Conservation (phyloP, 306 rosid species). For the Medicago ruthenica region DNA sequence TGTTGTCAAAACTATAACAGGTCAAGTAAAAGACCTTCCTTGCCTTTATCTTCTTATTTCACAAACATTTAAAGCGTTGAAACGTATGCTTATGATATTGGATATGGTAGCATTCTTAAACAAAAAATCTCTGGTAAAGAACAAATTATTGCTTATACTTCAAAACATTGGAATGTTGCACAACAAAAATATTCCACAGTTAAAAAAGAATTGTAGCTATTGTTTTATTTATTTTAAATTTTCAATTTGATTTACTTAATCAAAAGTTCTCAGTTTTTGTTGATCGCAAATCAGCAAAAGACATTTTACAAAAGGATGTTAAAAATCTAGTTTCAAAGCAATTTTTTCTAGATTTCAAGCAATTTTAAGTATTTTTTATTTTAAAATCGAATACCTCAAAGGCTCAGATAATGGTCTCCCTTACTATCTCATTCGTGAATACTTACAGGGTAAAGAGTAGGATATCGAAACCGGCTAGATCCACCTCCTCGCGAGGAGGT, state of each 20-base stretch:
- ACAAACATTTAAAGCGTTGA: not conserved
- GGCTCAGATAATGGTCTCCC: no score
- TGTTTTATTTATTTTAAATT: slow-evolving; percentile 4
- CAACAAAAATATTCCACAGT: not conserved
- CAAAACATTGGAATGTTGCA: not conserved
- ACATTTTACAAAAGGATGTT: not conserved
- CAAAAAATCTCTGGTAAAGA: not conserved
- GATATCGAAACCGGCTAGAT: not conserved
- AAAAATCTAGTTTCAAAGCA: not conserved
- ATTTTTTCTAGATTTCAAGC: no score
- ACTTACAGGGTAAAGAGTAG: not conserved
- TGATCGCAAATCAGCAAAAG: not conserved
- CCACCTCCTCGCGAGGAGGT: no score
- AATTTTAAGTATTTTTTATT: not conserved
- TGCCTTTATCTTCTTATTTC: slow-evolving; percentile 1
- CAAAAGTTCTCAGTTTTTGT: not conserved
- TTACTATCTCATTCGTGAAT: not conserved
- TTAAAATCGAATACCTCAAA: no score
- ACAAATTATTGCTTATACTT: not conserved
- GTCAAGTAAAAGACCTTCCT: not conserved
- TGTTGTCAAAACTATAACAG: no score
- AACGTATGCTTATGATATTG: not conserved
- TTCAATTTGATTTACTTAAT: not conserved
- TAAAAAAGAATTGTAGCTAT: not conserved
- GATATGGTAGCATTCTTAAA: not conserved